These are phyloP conservation scores for Fusarium sublunatum DNA, from an alignment of 2,329 filamentous ascomycete genomes.

Conservation along the genomic window DNA sequence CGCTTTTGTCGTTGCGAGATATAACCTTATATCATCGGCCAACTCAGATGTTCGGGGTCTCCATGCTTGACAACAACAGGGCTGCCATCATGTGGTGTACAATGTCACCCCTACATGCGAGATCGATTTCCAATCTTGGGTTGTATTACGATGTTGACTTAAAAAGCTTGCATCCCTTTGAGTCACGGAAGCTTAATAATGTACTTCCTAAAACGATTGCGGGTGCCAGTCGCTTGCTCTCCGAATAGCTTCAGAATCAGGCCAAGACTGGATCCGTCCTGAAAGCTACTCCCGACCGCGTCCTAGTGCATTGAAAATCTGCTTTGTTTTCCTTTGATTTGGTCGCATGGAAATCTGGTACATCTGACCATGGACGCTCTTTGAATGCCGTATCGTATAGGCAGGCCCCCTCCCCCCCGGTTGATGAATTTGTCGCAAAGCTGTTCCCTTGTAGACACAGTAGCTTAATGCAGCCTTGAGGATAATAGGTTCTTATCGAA, in stretches of 20 bases:
- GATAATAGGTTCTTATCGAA: too few species aligned
- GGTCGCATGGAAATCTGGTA: not conserved
- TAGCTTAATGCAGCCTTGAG: too few species aligned
- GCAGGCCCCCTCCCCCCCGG: too few species aligned
- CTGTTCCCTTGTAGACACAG: not conserved
- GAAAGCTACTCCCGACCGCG: too few species aligned
- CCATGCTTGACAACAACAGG: not conserved
- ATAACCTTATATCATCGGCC: not conserved
- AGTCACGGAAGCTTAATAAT: too few species aligned
- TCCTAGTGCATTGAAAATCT: not conserved
- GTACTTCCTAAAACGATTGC: too few species aligned
- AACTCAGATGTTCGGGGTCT: not conserved
- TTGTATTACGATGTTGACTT: constrained; percentile 4
- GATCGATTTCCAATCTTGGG: not conserved
- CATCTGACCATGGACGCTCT: not conserved
- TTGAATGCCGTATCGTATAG: not conserved
- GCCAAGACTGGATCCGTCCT: not conserved
- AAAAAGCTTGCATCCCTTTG: not conserved
- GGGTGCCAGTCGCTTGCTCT: not conserved
- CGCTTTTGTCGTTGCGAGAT: not conserved
- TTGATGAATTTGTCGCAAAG: not conserved
- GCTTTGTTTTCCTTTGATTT: not conserved
- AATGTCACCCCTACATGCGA: not conserved
- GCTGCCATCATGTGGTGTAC: too few species aligned
- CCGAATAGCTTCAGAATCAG: not conserved